Base-by-base conservation (phyloP, 176 grass and related monocot species). In the Cymbopogon citratus region DNA sequence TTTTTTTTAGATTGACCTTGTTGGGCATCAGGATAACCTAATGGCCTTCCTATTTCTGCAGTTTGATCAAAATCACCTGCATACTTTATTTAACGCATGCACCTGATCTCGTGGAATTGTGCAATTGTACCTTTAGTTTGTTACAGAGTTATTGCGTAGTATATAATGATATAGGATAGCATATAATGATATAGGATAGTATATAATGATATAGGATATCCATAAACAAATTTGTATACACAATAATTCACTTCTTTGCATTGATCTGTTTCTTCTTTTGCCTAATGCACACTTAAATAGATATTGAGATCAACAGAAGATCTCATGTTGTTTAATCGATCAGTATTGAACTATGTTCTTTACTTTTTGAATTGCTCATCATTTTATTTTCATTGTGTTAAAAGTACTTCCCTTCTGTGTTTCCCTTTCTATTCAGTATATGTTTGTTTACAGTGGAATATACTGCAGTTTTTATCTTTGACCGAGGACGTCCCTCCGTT, bases 161-260 rank as follows among this genome's bases (percentile, higher is more conserved):
- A 89, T 70, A 52, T 74, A 19, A 54, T 41, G 40, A 80, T 59
- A n/a, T n/a, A n/a, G n/a, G n/a, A n/a, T n/a, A n/a, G n/a, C n/a
- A n/a, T n/a, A n/a, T n/a, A n/a, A n/a, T 10, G 59, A 45, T n/a
- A n/a, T n/a, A n/a, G 34, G 34, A 59, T 73, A 56, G n/a, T n/a
- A n/a, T n/a, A n/a, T n/a, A n/a, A n/a, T 10, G 59, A 45, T n/a
- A n/a, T n/a, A n/a, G 34, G 34, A 59, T 73, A 56, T 35, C 44
- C 13, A 28, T 73, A 79, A 27, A 34, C 67, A 71, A 71, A n/a
- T 24, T 31, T 49, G 27, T 38, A 60, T 59, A 73, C 29, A 12
- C 70, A 75, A 34, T 44, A 66, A 7, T 81, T 87, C n/a, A 54
- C 29, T 28, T 35, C 21, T 69, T 67, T 48, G 63, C 38, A 70